Conservation (phyloP, 2,329 filamentous ascomycete species). For the Neofusicoccum kwambonambiense region DNA sequence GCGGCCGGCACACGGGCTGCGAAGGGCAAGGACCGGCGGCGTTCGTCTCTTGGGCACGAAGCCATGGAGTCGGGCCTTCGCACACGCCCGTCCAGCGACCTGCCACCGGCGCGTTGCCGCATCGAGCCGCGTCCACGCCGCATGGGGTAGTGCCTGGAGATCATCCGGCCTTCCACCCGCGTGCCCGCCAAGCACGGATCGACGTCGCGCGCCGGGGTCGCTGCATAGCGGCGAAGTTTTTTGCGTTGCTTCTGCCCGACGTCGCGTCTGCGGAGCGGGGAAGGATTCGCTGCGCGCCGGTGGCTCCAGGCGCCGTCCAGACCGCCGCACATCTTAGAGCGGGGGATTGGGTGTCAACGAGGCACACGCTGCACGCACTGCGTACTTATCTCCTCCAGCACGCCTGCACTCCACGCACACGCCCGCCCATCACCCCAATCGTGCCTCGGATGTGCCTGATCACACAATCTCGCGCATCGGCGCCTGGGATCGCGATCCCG, state of each 20-base stretch:
- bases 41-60: neutral
- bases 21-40: no score
- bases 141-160: neutral
- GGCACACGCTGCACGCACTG: neutral
- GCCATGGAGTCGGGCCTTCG: conserved; percentile 9
- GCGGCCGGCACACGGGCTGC: neutral
- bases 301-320: no score
- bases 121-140: neutral
- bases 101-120: neutral
- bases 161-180: conserved; percentile 8
- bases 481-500: neutral
- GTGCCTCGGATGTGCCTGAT: neutral
- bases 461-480: neutral
- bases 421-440: neutral
- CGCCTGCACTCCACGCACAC: neutral
- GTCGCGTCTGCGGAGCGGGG: neutral
- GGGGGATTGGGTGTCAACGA: conserved; percentile 1
- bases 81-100: neutral
- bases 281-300: neutral
- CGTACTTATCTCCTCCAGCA: neutral
- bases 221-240: no score
- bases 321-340: neutral
- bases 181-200: neutral
- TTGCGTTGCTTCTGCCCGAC: neutral
- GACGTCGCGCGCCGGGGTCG: neutral